Conservation (phyloP, 1,284 basidiomycete genomes). For the Trametes pubescens region DNA sequence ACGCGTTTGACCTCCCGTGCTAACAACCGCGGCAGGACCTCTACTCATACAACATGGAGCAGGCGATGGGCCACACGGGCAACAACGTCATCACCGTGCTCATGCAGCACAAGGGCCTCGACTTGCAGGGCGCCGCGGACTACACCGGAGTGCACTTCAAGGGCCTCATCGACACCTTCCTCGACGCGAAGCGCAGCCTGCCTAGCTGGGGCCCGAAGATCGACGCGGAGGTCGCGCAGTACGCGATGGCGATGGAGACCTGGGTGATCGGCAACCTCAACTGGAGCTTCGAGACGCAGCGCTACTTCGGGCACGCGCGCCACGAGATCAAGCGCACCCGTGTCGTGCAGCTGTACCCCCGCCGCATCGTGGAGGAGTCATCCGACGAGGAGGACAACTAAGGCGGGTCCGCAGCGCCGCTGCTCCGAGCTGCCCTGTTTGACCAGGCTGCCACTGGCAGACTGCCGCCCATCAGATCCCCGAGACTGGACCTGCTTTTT, state of each 20-base stretch:
- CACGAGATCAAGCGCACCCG: constrained; percentile 40
- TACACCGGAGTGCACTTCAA: constrained; percentile 61
- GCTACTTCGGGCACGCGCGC: constrained; percentile 46
- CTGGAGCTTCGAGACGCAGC: constrained; percentile 50
- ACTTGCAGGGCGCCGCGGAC: constrained; percentile 68
- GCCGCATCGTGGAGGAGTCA: constrained; percentile 29
- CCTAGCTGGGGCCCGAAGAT: constrained; percentile 57
- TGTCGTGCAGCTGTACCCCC: constrained; percentile 40
- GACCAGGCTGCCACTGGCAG: too few relatives aligned
- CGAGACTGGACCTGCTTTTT: neutral
- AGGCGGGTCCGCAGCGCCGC: neutral
- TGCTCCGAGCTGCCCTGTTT: neutral
- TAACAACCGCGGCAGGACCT: constrained; percentile 57
- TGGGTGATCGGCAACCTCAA: constrained; percentile 49
- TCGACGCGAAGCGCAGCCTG: constrained; percentile 52
- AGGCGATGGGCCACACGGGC: constrained; percentile 69
- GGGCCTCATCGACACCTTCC: constrained; percentile 58
- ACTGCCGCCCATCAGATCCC: neutral
- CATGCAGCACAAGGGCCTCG: constrained; percentile 60
- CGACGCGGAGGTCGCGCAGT: constrained; percentile 56
- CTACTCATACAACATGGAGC: constrained; percentile 79
- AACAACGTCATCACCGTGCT: constrained; percentile 76
- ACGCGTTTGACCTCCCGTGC: neutral
- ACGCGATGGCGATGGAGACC: constrained; percentile 46
- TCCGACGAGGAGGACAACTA: constrained; percentile 50